Base-by-base conservation (phyloP, 176 grass and related monocot species). In the Raddia distichophylla region DNA sequence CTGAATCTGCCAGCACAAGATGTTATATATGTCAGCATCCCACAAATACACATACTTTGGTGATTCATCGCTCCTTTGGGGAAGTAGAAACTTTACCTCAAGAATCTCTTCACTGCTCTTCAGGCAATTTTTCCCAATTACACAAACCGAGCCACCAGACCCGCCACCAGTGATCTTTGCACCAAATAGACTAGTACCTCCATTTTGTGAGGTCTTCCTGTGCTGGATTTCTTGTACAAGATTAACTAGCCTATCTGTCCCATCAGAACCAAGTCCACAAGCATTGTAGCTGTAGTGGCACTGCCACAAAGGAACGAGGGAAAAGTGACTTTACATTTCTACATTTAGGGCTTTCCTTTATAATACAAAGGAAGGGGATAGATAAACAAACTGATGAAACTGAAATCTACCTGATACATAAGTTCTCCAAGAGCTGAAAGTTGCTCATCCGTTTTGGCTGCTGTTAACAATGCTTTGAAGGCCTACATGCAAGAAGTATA, bases 251-350 rank as follows among this genome's bases (percentile, higher is more conserved):
- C 92, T 86, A 62, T 98, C 92, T 0, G 95, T 98, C 22, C 95
- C 95, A 5, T 94, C 92, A 46, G 90, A 98, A 57, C 95, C 92
- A 50, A 98, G 88, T 17, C 95, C 95, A 35, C 95, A 98, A 58
- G 90, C 95, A 81, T 76, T 92, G 80, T 98, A 98, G 79, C 95
- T 98, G 57, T 93, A 98, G 57, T 98, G 95, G 77, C 95, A 98
- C 95, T 98, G 88, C 34, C 54, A 15, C 52, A 76, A 78, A n/a
- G 61, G 61, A 89, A 67, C 10, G 42, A 49, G 48, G 67, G 72
- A 71, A 82, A 1, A 64, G 9, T 53, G 13, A 45, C 35, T 46
- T 40, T 43, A 2, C 18, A 58, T 43, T 52, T 16, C 8, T 6
- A 19, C 10, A 73, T 19, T 16, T 70, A 45, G 37, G 44, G 40